Percentiles rank a stretch among this genome's conserved stretches.
Conservation (phyloP, 2,329 filamentous ascomycete species). For the Diplodia sapinea region DNA sequence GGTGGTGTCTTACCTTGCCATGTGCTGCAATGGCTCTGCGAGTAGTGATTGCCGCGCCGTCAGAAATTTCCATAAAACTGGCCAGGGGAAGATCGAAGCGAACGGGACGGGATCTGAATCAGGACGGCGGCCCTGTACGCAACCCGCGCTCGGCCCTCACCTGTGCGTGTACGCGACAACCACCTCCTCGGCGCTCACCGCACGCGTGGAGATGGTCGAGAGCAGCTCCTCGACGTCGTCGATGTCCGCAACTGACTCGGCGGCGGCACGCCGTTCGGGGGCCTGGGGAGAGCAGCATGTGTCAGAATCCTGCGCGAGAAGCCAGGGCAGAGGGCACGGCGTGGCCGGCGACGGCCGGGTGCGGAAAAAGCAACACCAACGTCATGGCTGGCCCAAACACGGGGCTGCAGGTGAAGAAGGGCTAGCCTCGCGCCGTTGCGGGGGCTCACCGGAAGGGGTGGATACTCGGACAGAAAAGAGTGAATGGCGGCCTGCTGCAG, state of each 20-base stretch:
- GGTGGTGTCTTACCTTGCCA: constrained; percentile 16
- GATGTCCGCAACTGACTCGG: not conserved
- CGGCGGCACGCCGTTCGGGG: not conserved
- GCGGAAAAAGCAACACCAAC: constrained; percentile 6
- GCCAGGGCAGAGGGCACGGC: not conserved
- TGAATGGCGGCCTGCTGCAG: constrained; percentile 19
- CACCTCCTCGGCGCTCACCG: constrained; percentile 18
- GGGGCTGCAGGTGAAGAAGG: not conserved
- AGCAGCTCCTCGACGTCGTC: constrained; percentile 20
- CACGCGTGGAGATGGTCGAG: constrained; percentile 11
- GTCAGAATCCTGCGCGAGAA: constrained; percentile 9
- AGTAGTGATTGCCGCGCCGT: constrained; percentile 8
- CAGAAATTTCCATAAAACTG: constrained; percentile 10
- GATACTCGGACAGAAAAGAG: constrained; percentile 22
- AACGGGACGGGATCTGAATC: constrained; percentile 9
- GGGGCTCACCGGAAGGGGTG: constrained; percentile 2
- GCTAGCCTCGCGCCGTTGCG: not conserved
- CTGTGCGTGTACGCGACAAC: constrained; percentile 21
- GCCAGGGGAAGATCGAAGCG: constrained; percentile 15
- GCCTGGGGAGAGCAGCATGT: not conserved
- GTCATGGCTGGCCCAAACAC: constrained; percentile 12
- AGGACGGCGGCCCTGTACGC: constrained; percentile 1
- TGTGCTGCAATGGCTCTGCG: constrained; percentile 22
- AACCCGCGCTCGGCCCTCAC: constrained; percentile 21
- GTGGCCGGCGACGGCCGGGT: constrained; percentile 8